Conservation (phyloP, 208 protist species). For the Acanthamoeba comandoni region DNA sequence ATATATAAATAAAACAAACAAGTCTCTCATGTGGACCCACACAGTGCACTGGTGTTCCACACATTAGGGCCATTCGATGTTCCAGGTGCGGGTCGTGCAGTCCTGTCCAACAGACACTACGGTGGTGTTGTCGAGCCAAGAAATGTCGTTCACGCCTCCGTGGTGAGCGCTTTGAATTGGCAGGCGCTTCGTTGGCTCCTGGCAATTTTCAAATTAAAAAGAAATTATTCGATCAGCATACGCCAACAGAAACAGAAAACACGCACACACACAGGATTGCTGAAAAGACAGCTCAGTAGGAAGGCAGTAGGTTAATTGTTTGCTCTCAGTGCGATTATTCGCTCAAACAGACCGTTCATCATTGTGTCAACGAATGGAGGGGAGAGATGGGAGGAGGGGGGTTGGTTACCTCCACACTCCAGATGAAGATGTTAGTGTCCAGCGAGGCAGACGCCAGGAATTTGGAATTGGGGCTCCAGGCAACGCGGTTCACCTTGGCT, state of each 20-base stretch:
- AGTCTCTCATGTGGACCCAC: no score
- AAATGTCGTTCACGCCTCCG: constrained; percentile 61
- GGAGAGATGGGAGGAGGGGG: no score
- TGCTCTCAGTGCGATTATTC: no score
- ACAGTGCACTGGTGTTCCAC: no score
- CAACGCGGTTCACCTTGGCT: constrained; percentile 28
- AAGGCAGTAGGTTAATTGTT: background rate
- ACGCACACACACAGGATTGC: no score
- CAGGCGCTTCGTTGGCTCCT: constrained; percentile 33
- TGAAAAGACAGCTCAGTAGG: no score
- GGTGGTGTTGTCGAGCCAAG: constrained; percentile 39
- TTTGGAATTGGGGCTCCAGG: constrained; percentile 55
- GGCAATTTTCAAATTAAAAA: background rate
- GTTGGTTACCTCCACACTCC: constrained; percentile 5
- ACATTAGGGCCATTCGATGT: background rate
- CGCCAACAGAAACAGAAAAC: no score
- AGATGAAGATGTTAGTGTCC: constrained; percentile 73
- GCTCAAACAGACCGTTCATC: background rate
- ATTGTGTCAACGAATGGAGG: background rate
- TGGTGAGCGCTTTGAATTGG: constrained; percentile 30
- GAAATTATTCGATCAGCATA: no score
- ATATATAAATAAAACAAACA: no score
- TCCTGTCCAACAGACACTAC: constrained; percentile 48
- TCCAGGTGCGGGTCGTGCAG: constrained; percentile 41
- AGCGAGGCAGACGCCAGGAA: constrained; percentile 55